Percentiles rank a stretch among this genome's conserved stretches.
phyloP scores from a whole-genome alignment of 2,329 filamentous ascomycete genomes.

The Fusarium verrucosum region DNA sequence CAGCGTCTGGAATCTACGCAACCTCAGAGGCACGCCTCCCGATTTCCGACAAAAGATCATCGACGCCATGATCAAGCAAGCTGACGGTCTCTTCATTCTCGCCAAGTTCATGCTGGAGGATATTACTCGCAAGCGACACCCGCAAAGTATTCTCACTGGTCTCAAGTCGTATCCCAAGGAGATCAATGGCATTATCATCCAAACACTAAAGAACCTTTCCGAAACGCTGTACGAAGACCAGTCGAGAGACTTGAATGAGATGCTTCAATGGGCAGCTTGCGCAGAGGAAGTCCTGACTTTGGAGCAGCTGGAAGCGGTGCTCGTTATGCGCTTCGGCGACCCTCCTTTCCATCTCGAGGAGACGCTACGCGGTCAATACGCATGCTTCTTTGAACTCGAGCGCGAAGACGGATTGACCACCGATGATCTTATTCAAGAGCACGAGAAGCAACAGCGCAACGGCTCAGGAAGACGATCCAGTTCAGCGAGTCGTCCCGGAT shows the following conservation, averaged over 20 bases:
- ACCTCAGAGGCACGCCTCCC: constrained; percentile 47
- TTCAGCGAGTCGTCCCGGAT: constrained; percentile 36
- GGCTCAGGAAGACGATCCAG: constrained; percentile 34
- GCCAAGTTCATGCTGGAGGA: constrained; percentile 63
- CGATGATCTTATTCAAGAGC: constrained; percentile 53
- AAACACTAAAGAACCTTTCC: constrained; percentile 55
- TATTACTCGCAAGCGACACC: constrained; percentile 56
- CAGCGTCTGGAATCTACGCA: constrained; percentile 52
- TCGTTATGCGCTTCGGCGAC: constrained; percentile 56
- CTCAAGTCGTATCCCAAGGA: constrained; percentile 56
- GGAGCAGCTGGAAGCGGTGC: constrained; percentile 55
- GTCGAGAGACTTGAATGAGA: constrained; percentile 56
- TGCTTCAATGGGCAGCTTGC: constrained; percentile 58
- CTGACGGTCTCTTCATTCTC: constrained; percentile 59
- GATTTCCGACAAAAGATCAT: constrained; percentile 53
- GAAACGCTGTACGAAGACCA: constrained; percentile 52
- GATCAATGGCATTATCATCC: constrained; percentile 54
- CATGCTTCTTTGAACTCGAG: constrained; percentile 58
- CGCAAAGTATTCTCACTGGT: constrained; percentile 55
- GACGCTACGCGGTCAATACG: constrained; percentile 55
- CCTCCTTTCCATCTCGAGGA: constrained; percentile 54
- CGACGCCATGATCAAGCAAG: constrained; percentile 52
- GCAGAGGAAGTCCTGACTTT: constrained; percentile 55
- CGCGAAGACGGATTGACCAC: constrained; percentile 56
- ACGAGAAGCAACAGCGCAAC: constrained; percentile 46